These are phyloP conservation scores for Phytophthora pseudosyringae DNA, from an alignment of 352 stramenopile species.

Conservation along the genomic window DNA sequence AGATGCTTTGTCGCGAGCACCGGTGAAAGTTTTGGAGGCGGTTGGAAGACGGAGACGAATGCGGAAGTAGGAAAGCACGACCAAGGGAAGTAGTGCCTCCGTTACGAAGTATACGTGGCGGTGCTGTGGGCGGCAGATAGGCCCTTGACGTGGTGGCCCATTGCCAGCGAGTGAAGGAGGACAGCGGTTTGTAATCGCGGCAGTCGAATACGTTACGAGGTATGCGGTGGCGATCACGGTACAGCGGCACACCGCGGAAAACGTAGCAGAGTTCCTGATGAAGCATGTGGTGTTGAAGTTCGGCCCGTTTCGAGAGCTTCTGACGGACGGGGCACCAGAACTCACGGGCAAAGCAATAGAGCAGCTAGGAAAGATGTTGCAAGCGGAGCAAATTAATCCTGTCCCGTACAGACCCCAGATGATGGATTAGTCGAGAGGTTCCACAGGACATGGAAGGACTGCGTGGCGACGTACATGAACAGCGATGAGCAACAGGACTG, in stretches of 20 bases:
- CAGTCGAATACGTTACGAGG: not conserved
- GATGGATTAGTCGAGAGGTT: not conserved
- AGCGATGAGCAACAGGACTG: not conserved
- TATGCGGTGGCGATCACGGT: not conserved
- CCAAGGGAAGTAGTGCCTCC: slow-evolving; percentile 3
- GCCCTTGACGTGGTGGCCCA: not conserved
- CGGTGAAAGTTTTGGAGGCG: no score
- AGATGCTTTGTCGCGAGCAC: no score
- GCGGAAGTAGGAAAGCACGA: no score
- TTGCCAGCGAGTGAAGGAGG: not conserved
- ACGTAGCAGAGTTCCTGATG: not conserved
- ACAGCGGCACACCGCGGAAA: not conserved
- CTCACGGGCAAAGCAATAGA: not conserved
- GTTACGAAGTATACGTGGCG: not conserved
- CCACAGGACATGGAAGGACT: not conserved
- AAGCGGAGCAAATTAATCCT: not conserved
- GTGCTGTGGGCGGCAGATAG: slow-evolving; percentile 1
- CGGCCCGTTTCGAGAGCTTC: not conserved
- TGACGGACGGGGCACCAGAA: not conserved
- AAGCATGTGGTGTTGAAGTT: not conserved
- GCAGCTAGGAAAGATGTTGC: not conserved
- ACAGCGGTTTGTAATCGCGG: not conserved
- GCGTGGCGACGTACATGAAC: not conserved
- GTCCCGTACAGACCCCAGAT: not conserved
- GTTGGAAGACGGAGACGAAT: no score